phyloP scores from a whole-genome alignment of 306 rosid genomes.

The Hippophae gyantsensis region DNA sequence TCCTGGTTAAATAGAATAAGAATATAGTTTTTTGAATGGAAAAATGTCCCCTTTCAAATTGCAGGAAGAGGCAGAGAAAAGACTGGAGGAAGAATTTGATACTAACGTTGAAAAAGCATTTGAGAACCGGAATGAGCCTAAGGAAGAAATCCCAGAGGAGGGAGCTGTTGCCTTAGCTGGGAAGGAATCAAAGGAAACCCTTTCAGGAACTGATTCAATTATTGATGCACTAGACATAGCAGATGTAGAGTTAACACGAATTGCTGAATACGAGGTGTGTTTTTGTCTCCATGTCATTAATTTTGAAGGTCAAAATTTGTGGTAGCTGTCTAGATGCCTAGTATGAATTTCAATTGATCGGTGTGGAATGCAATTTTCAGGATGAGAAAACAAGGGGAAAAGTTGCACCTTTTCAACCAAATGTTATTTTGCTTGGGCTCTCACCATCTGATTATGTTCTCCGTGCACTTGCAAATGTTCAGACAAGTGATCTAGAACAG shows the following conservation, averaged over 20 bases:
- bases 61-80: constrained; percentile 97
- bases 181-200: constrained; percentile 77
- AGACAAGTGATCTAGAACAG: constrained; percentile 81
- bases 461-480: constrained; percentile 63
- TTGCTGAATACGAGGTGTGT: constrained; percentile 59
- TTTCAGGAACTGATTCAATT: constrained; percentile 75
- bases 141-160: constrained; percentile 90
- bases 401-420: constrained; percentile 46
- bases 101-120: constrained; percentile 61
- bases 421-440: constrained; percentile 56
- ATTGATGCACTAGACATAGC: constrained; percentile 78
- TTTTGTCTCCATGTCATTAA: background rate
- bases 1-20: too few relatives aligned
- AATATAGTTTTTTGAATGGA: background rate
- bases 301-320: background rate
- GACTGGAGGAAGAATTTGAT: constrained; percentile 81
- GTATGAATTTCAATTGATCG: constrained; percentile 13
- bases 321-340: background rate
- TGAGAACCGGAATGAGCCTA: constrained; percentile 45
- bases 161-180: constrained; percentile 92
- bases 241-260: constrained; percentile 55
- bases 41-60: constrained; percentile 22
- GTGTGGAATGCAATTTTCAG: constrained; percentile 34
- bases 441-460: constrained; percentile 79
- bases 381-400: constrained; percentile 44